A percentile compares a stretch with the other conserved stretches of the same genome.
Evolutionary conservation across 371 early-diverging fungal genomes (phyloP).

Genomic region (Phascolomyces articulosus): DNA sequence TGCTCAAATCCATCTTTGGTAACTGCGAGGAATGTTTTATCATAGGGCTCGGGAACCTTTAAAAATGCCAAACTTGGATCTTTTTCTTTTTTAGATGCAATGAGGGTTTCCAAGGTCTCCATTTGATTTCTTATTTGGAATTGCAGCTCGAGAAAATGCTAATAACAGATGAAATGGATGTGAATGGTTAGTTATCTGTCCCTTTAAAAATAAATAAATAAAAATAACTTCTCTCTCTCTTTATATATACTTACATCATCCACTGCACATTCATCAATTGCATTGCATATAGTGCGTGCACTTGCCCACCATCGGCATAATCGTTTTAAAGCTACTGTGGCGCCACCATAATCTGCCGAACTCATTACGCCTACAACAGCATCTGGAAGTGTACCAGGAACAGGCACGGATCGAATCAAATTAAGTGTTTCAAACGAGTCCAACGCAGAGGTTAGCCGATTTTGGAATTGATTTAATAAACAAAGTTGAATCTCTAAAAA

Average conservation of each 20-base stretch:
- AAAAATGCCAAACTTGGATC: constrained; percentile 21
- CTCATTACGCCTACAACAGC: constrained; percentile 52
- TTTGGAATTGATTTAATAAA: constrained; percentile 52
- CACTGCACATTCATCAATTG: constrained; percentile 57
- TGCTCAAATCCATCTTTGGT: constrained; percentile 29
- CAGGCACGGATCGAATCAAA: constrained; percentile 51
- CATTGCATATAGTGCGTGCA: constrained; percentile 37
- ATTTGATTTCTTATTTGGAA: constrained; percentile 39
- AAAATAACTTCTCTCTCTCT: too few species aligned
- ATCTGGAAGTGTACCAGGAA: constrained; percentile 56
- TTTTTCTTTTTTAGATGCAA: constrained; percentile 13
- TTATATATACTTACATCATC: constrained; percentile 46
- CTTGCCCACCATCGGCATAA: constrained; percentile 60
- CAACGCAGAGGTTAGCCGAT: constrained; percentile 47
- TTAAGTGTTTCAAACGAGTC: constrained; percentile 57
- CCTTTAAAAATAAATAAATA: too few species aligned
- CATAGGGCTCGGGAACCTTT: constrained; percentile 1
- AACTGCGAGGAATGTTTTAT: constrained; percentile 26
- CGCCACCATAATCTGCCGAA: constrained; percentile 33
- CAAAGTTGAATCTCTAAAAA: constrained; percentile 55
- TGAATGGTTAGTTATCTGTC: too few species aligned
- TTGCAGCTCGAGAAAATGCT: constrained; percentile 55
- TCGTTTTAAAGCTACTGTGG: constrained; percentile 44
- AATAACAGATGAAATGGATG: constrained; percentile 23
- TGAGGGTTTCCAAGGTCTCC: not conserved